Base-by-base conservation (phyloP, 192 early-diverging fungal species). In the Obelidium mucronatum region DNA sequence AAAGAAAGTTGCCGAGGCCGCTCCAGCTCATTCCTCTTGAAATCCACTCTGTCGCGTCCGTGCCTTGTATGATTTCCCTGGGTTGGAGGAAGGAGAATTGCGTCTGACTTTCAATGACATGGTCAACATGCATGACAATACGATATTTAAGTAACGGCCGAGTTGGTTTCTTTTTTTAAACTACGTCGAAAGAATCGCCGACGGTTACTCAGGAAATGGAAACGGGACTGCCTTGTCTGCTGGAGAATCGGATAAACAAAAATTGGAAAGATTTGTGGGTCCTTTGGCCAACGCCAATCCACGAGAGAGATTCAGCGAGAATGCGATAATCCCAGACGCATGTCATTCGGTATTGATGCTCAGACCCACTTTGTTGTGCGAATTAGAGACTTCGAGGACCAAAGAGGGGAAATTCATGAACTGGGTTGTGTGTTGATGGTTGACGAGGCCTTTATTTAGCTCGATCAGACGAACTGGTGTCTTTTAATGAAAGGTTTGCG, bases 141-240 rank as follows among this genome's bases (percentile, higher is more conserved):
- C 96, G 11, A 88, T 87, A 4, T 99, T 95, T 84, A 91, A 94
- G 92, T n/a, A 85, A 85, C 15, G 93, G 93, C 24, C 89, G 89
- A 54, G 88, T 90, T 59, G 98, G 98, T 17, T 96, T 99, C 48
- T 98, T 99, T 73, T 97, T 15, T 93, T 94, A 13, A 98, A 98
- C 80, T 99, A 98, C 84, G 96, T 98, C 28, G 90, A 90, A 79
- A 77, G 85, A 53, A 52, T 88, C 33, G 48, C 8, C 8, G 22
- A 22, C 22, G 48, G 48, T 13, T 8, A 13, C 48, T 8, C 11
- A 13, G 53, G 71, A n/a, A 74, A n/a, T 36, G 52, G 70, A 44
- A 60, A 66, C 22, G 66, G 55, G 26, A 44, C 76, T 11, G 30
- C 73, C 5, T 73, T 36, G 24, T 40, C 56, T 37, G 66, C 65